These are phyloP conservation scores for Lunularia cruciata DNA, from an alignment of 225 moss, liverwort and hornwort species.

Conservation along the genomic window DNA sequence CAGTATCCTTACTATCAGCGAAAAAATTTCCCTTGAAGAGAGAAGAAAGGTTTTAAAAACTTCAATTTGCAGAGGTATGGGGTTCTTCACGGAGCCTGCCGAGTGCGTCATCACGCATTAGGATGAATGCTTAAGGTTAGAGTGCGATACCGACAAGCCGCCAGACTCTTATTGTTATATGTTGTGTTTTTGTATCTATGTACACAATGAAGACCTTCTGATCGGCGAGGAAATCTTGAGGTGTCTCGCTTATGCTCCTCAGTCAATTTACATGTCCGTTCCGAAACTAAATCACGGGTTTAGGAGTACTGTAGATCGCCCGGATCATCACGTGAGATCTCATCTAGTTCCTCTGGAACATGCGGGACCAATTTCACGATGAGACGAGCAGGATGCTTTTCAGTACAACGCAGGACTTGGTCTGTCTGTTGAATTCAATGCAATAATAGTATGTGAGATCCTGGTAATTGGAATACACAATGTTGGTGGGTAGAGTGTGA, in stretches of 20 bases:
- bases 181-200: neutral
- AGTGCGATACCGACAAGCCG: neutral
- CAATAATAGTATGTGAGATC: too few species aligned
- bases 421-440: too few species aligned
- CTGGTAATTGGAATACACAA: too few species aligned
- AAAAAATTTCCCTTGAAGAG: too few species aligned
- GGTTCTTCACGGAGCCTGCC: neutral
- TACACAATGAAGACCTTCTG: neutral
- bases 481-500: too few species aligned
- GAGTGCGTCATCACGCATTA: neutral
- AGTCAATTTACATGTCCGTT: too few species aligned
- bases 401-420: constrained; percentile 3
- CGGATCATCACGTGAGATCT: too few species aligned
- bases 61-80: too few species aligned
- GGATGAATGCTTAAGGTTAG: neutral
- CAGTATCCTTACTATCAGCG: constrained; percentile 2
- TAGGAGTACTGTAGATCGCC: too few species aligned
- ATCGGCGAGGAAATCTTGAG: neutral
- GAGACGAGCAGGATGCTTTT: neutral
- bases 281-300: too few species aligned
- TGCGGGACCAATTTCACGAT: neutral
- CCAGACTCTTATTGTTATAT: neutral
- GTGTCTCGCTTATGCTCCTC: neutral
- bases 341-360: neutral
- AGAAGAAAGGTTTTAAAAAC: too few species aligned